A percentile compares a stretch with the other conserved stretches of the same genome.
These are phyloP conservation scores for Barnettozyma botsteinii DNA, from an alignment of 805 yeast genomes.

Conservation along the genomic window DNA sequence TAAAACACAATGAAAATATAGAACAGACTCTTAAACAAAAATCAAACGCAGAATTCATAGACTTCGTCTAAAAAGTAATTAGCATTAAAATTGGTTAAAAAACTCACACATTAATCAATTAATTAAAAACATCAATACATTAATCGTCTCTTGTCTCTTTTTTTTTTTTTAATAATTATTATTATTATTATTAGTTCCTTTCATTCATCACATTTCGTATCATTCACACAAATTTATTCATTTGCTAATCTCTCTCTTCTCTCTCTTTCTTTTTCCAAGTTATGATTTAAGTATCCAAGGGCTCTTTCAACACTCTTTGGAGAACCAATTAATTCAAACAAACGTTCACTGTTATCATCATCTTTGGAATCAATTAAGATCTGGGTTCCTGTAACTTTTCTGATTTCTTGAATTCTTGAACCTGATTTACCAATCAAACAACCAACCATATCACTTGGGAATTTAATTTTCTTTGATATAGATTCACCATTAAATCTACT, in stretches of 20 bases:
- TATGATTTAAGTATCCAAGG: conserved; percentile 49
- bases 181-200: conserved; percentile 2
- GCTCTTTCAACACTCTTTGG: conserved; percentile 48
- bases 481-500: conserved; percentile 8
- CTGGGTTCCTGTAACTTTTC: conserved; percentile 71
- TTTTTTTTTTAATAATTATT: neutral
- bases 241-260: conserved; percentile 35
- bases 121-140: too few species aligned
- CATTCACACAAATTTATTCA: conserved; percentile 1
- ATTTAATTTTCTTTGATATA: conserved; percentile 40
- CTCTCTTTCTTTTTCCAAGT: conserved; percentile 52
- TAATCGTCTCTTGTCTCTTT: conserved; percentile 2
- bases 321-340: conserved; percentile 64
- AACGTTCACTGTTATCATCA: conserved; percentile 56
- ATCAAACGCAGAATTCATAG: conserved; percentile 1
- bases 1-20: neutral
- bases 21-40: neutral
- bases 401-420: conserved; percentile 76
- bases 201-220: conserved; percentile 1
- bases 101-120: too few species aligned
- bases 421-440: conserved; percentile 87
- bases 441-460: conserved; percentile 82
- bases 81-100: too few species aligned
- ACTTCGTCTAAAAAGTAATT: neutral
- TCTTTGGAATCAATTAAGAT: conserved; percentile 71